Percentiles rank a stretch among this genome's conserved stretches.
These are phyloP conservation scores for Hypoxylon sp. DNA, from an alignment of 2,329 filamentous ascomycete species.

Conservation along the genomic window DNA sequence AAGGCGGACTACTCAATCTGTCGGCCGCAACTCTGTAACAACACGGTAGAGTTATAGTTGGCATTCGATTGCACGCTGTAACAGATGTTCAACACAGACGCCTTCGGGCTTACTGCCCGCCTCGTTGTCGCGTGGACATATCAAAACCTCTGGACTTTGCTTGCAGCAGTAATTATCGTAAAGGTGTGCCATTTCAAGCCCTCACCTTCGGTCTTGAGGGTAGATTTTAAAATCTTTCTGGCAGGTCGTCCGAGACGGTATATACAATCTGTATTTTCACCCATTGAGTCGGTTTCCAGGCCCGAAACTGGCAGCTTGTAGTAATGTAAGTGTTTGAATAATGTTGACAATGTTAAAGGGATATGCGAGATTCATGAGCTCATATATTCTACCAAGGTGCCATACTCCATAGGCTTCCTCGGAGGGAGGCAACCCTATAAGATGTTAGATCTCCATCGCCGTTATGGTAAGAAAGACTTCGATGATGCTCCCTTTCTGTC, in stretches of 20 bases:
- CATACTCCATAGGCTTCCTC: conserved; percentile 13
- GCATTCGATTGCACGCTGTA: not conserved
- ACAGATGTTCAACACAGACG: conserved; percentile 11
- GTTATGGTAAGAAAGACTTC: conserved; percentile 20
- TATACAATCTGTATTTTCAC: conserved; percentile 23
- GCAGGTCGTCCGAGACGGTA: not conserved
- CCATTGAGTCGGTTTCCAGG: conserved; percentile 20
- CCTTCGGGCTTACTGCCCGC: not conserved
- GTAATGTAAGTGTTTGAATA: conserved; percentile 19
- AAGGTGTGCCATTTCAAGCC: conserved; percentile 11
- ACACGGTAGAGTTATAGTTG: not conserved
- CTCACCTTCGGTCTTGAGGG: not conserved
- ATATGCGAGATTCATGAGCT: conserved; percentile 4
- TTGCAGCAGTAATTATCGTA: not conserved
- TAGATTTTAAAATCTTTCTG: conserved; percentile 3
- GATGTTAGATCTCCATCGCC: conserved; percentile 14
- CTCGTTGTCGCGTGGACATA: not conserved
- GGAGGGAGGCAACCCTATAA: conserved; percentile 21
- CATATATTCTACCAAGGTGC: conserved; percentile 4
- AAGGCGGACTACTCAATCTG: not conserved
- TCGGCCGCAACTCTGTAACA: not conserved
- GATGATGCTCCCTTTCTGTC: no score
- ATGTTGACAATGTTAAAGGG: not conserved
- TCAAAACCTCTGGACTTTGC: conserved; percentile 5
- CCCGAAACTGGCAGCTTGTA: conserved; percentile 15